Evolutionary conservation across 1,284 basidiomycete species (phyloP).

Genomic region (Neolentinus lepideus): DNA sequence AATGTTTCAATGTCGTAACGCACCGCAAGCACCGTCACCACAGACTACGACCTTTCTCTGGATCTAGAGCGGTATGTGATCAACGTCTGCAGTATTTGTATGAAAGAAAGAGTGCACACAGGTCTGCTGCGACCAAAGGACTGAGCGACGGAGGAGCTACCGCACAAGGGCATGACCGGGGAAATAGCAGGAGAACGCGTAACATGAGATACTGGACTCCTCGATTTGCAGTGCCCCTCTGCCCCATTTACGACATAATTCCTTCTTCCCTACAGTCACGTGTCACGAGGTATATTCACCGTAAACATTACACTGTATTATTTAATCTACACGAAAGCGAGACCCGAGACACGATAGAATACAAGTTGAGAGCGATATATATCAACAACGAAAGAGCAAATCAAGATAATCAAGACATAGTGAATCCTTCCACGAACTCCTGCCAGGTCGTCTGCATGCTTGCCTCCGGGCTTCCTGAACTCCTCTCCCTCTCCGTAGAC

Average conservation of each 20-base stretch:
- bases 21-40: constrained; percentile 91
- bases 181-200: background rate
- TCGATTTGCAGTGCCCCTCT: background rate
- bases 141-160: constrained; percentile 17
- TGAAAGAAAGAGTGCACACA: constrained; percentile 12
- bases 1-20: constrained; percentile 16
- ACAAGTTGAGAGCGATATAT: background rate
- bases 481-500: constrained; percentile 13
- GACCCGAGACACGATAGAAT: background rate
- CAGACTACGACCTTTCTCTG: constrained; percentile 77
- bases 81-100: background rate
- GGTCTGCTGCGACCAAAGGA: constrained; percentile 22
- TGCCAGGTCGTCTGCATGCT: constrained; percentile 29
- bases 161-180: constrained; percentile 18
- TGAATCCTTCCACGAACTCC: constrained; percentile 31
- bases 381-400: background rate
- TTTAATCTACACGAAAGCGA: background rate
- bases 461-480: constrained; percentile 13
- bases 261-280: background rate
- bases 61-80: constrained; percentile 28
- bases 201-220: background rate
- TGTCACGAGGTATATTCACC: background rate
- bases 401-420: constrained; percentile 11
- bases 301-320: background rate
- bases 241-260: background rate